Percentiles rank a stretch among this genome's conserved stretches.
phyloP scores from a whole-genome alignment of 2,329 filamentous ascomycete genomes.

The Curvularia verruculosa region DNA sequence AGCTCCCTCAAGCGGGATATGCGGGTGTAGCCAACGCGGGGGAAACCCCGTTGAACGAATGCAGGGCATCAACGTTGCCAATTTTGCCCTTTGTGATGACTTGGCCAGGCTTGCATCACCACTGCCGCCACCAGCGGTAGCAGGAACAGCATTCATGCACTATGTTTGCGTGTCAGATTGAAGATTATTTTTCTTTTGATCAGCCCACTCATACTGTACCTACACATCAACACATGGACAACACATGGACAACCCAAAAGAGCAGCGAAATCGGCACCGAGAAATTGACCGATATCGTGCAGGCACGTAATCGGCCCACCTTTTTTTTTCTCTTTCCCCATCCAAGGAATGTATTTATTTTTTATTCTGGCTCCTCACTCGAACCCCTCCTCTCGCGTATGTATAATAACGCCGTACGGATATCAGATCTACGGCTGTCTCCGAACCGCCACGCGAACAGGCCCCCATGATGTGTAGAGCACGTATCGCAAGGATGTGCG shows the following conservation, averaged over 20 bases:
- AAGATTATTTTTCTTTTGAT: neutral
- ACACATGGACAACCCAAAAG: neutral
- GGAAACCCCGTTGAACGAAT: constrained; percentile 10
- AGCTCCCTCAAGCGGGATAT: constrained; percentile 6
- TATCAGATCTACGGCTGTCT: neutral
- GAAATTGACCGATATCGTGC: neutral
- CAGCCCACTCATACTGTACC: neutral
- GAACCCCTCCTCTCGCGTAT: neutral
- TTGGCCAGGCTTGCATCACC: neutral
- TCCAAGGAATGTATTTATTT: neutral
- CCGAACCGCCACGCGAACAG: neutral
- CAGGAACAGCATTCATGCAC: neutral
- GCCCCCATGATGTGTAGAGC: neutral
- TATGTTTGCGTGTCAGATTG: neutral
- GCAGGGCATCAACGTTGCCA: constrained; percentile 3
- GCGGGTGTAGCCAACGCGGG: neutral
- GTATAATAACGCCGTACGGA: neutral
- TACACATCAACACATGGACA: neutral
- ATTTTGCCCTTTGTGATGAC: neutral
- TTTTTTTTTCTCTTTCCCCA: neutral
- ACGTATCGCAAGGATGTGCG: neutral
- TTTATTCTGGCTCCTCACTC: no score
- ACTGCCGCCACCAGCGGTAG: neutral
- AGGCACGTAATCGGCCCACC: neutral
- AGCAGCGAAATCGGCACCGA: neutral